Percentiles rank a stretch among this genome's conserved stretches.
Evolutionary conservation across 1,139 yeast genomes (phyloP).

Genomic region (Entelexis paramagnoliae): DNA sequence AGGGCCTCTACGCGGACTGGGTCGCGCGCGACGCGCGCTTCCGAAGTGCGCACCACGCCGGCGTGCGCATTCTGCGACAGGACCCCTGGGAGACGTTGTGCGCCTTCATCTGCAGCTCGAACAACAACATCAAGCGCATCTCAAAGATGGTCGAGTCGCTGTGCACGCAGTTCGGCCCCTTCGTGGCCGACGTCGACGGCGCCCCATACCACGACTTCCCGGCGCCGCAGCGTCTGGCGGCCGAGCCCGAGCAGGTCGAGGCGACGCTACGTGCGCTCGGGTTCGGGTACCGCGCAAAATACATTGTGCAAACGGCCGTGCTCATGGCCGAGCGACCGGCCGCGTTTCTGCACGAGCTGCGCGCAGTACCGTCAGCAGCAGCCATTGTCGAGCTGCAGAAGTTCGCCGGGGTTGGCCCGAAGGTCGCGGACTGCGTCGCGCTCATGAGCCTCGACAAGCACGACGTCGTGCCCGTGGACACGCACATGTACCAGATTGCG

Average conservation of each 20-base stretch:
- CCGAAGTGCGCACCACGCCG: constrained; percentile 37
- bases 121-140: constrained; percentile 86
- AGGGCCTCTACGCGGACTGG: constrained; percentile 55
- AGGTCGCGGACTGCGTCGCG: constrained; percentile 93
- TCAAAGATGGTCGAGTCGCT: constrained; percentile 84
- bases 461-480: constrained; percentile 88
- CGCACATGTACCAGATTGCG: constrained; percentile 92
- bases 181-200: constrained; percentile 47
- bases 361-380: constrained; percentile 42
- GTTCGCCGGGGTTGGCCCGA: constrained; percentile 90
- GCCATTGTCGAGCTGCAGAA: constrained; percentile 57
- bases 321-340: constrained; percentile 23
- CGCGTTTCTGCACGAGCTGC: constrained; percentile 30
- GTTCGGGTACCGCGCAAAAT: constrained; percentile 90
- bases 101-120: constrained; percentile 90
- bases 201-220: constrained; percentile 67
- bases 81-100: constrained; percentile 95
- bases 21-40: constrained; percentile 26
- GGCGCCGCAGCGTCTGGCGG: constrained; percentile 41
- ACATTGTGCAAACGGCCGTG: constrained; percentile 65
- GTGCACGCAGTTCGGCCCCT: constrained; percentile 61
- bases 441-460: constrained; percentile 85
- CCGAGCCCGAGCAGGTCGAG: constrained; percentile 31
- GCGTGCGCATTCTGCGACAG: constrained; percentile 75
- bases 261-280: constrained; percentile 46